A percentile compares a stretch with the other conserved stretches of the same genome.
Evolutionary conservation across 2,329 filamentous ascomycete genomes (phyloP).

Genomic region (Diaporthe caulivora): DNA sequence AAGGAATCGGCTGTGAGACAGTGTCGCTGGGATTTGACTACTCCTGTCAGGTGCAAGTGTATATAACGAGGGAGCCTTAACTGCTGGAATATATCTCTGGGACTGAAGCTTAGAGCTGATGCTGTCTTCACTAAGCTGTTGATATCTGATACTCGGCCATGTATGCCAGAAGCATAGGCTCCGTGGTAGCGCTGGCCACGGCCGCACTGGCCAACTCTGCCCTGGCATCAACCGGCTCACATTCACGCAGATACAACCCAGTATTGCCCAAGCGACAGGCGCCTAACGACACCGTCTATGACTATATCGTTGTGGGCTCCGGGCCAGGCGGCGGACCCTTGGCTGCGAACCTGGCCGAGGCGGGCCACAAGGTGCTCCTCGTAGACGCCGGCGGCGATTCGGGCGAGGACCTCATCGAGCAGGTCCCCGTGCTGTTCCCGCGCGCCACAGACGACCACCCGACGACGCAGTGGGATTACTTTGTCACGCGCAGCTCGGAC

Average conservation of each 20-base stretch:
- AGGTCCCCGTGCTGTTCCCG: constrained; percentile 55
- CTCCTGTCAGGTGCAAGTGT: too few relatives aligned
- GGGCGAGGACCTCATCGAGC: constrained; percentile 50
- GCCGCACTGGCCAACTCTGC: background rate
- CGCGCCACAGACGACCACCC: constrained; percentile 66
- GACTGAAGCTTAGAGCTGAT: background rate
- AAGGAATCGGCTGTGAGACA: background rate
- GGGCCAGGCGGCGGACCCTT: constrained; percentile 35
- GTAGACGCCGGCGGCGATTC: constrained; percentile 72
- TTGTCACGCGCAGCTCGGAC: constrained; percentile 71
- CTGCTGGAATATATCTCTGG: background rate
- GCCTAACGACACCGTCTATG: constrained; percentile 27
- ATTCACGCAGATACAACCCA: constrained; percentile 3
- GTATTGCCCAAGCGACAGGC: constrained; percentile 19
- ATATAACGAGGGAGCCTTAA: background rate
- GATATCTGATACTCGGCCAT: background rate
- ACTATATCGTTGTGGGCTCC: constrained; percentile 38
- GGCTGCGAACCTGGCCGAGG: constrained; percentile 35
- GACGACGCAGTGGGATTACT: constrained; percentile 72
- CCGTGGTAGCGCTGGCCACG: background rate
- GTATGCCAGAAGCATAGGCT: background rate
- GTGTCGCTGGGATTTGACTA: background rate
- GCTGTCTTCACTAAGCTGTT: background rate
- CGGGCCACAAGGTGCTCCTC: constrained; percentile 36
- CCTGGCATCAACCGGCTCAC: background rate